Evolutionary conservation across 768 basidiomycete species (phyloP).

Genomic region (Russula dissimulans): DNA sequence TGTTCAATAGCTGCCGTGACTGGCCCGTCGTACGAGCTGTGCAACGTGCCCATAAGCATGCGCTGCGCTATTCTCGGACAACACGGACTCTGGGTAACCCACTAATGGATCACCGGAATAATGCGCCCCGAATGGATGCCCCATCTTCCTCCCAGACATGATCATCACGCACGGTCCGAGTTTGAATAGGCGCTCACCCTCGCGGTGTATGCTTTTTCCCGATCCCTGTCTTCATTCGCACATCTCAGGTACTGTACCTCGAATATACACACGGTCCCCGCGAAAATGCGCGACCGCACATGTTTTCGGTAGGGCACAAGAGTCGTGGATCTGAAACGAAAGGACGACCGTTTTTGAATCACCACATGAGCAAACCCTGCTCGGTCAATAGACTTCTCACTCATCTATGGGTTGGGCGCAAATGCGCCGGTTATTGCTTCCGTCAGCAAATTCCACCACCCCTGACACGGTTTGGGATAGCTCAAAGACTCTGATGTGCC

Average conservation of each 20-base stretch:
- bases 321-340: conserved; percentile 5
- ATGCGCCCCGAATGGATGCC: not conserved
- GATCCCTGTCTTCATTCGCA: not conserved
- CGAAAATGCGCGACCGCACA: not conserved
- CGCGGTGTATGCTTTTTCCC: not conserved
- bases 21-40: too few relatives aligned
- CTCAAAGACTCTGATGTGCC: not conserved
- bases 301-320: not conserved
- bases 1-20: not conserved
- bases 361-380: not conserved
- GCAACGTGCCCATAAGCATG: too few relatives aligned
- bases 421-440: not conserved
- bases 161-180: not conserved
- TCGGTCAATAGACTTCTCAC: not conserved
- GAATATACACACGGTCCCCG: not conserved
- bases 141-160: not conserved
- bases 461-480: not conserved
- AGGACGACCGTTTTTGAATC: not conserved
- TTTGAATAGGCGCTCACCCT: not conserved
- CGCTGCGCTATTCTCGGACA: not conserved
- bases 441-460: not conserved
- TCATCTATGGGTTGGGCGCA: not conserved
- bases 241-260: not conserved
- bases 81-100: too few relatives aligned
- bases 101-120: too few relatives aligned